Percentiles rank a stretch among this genome's conserved stretches.
phyloP scores from a whole-genome alignment of 345 rosid species.

The Eucalyptus dawsonii region DNA sequence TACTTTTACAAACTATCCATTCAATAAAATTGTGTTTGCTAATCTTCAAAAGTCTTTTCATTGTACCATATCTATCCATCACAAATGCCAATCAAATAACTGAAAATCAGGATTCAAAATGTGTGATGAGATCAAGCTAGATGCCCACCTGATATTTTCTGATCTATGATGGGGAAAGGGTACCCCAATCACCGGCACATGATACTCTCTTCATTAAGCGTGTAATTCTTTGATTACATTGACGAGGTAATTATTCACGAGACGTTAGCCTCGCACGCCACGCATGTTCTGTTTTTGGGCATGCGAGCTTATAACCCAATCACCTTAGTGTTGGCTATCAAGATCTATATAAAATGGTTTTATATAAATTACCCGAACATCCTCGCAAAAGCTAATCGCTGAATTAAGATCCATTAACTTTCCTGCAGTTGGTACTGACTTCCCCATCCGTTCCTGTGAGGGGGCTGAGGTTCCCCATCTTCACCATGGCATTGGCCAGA shows the following conservation, averaged over 20 bases:
- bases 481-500: slow-evolving; percentile 16
- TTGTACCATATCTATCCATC: not conserved
- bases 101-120: not conserved
- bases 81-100: not conserved
- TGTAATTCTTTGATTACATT: not conserved
- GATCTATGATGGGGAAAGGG: not conserved
- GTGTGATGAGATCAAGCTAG: not conserved
- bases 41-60: not conserved
- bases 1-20: too few relatives aligned
- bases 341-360: not conserved
- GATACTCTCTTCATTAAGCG: not conserved
- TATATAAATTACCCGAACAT: not conserved
- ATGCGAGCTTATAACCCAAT: not conserved
- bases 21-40: too few relatives aligned
- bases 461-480: slow-evolving; percentile 26
- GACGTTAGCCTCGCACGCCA: not conserved
- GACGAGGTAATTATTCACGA: not conserved
- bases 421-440: slow-evolving; percentile 22
- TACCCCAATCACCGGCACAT: not conserved
- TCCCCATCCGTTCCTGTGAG: slow-evolving; percentile 24
- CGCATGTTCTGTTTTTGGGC: not conserved
- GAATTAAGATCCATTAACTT: not conserved
- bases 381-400: not conserved
- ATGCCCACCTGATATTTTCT: not conserved
- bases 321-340: not conserved